These are phyloP conservation scores for Alternaria postmessia DNA, from an alignment of 2,329 filamentous ascomycete species.

Conservation along the genomic window DNA sequence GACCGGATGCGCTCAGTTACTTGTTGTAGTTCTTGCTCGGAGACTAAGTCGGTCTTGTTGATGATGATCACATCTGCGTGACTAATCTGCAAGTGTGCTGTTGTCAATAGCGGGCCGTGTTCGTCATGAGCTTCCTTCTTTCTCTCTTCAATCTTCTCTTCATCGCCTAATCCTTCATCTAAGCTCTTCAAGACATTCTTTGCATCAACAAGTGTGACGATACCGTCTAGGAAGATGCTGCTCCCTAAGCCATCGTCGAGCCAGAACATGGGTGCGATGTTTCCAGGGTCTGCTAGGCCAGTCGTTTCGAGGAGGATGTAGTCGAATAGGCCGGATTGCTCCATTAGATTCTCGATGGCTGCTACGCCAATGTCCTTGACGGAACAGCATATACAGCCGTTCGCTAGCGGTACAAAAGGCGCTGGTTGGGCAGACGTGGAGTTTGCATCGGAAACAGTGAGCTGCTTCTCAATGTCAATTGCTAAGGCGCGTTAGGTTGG, in stretches of 20 bases:
- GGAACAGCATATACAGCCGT: conserved; percentile 97
- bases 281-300: conserved; percentile 92
- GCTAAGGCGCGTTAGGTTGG: conserved; percentile 59
- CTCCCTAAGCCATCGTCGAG: conserved; percentile 94
- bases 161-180: conserved; percentile 66
- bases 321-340: conserved; percentile 90
- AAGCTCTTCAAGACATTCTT: conserved; percentile 87
- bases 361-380: conserved; percentile 96
- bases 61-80: conserved; percentile 95
- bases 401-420: conserved; percentile 88
- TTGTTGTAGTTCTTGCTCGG: conserved; percentile 69
- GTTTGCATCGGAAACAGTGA: conserved; percentile 74
- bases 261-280: conserved; percentile 96
- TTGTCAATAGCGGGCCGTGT: conserved; percentile 79
- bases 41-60: conserved; percentile 91
- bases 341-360: conserved; percentile 95
- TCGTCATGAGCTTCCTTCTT: conserved; percentile 56
- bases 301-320: conserved; percentile 98
- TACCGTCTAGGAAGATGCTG: conserved; percentile 95
- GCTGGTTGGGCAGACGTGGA: conserved; percentile 39
- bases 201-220: conserved; percentile 93
- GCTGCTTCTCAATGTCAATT: conserved; percentile 92
- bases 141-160: conserved; percentile 58
- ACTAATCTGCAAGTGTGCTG: conserved; percentile 94
- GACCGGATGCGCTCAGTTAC: conserved; percentile 77